Base-by-base conservation (phyloP, 2,329 filamentous ascomycete species). In the Verticillium albo-atrum region DNA sequence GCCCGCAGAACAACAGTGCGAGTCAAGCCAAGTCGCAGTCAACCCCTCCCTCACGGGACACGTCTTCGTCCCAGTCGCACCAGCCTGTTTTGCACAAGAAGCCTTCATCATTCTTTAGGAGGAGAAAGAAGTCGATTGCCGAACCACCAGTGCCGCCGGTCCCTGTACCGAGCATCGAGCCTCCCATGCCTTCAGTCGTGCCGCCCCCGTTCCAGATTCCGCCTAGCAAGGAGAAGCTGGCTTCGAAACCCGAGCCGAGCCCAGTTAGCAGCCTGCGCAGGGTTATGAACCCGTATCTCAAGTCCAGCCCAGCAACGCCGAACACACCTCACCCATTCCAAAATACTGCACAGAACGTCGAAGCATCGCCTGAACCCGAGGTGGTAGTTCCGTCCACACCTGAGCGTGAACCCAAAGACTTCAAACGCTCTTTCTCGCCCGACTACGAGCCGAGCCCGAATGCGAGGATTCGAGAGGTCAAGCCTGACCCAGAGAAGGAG, bases 51-150 rank as follows among this genome's bases (percentile, higher is more conserved):
- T 81, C 81, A 4, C 75, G 82, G 60, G 82, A 85, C 63, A 67
- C 71, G 1, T 69, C 70, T 6, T 74, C 74, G 27, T 74, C 74
- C 25, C 73, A 75, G 58, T 80, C 81, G 34, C 77, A 80, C 55
- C 78, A 77, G 58, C 72, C 79, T 17, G 75, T 78, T 23, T 77
- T 97, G 56, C 90, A 91, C 68, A 97, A 97, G 79, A 97, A 97
- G 74, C 86, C 91, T 4, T 96, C 94, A 1, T 94, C 92, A 0
- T 98, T 99, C 77, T 98, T 98, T 77, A 85, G 95, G 63, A 84
- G 95, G 61, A 85, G 93, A 63, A 98, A 98, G 83, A 96, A 94
- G 82, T 97, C 93, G 5, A 75, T 92, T 34, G 84, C 86, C 15
- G 92, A 96, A 42, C 86, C 89, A 34, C 86, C 89, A 9, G 74